Conservation (phyloP, 768 basidiomycete species). For the Serendipita indica region DNA sequence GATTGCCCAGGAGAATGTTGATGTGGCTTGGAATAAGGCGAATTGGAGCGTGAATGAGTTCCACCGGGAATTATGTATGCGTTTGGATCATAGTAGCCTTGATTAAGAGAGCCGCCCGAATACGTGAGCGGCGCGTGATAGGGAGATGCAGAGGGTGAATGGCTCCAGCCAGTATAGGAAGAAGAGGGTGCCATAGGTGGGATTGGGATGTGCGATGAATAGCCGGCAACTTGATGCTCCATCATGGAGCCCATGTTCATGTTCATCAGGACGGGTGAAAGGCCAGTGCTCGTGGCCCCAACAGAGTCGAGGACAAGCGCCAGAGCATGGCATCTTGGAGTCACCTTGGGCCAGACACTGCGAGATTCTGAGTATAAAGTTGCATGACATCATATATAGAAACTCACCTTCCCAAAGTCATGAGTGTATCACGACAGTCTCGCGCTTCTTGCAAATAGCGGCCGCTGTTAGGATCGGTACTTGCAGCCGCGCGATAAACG, state of each 20-base stretch:
- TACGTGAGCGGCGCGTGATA: too few relatives aligned
- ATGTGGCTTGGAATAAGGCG: background rate
- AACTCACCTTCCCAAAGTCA: background rate
- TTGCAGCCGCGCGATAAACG: background rate
- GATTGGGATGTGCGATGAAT: background rate
- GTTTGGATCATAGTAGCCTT: constrained; percentile 6
- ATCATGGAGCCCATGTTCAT: background rate
- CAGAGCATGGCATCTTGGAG: background rate
- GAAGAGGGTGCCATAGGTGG: background rate
- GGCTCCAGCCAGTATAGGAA: background rate
- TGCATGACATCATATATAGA: background rate
- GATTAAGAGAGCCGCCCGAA: constrained; percentile 4
- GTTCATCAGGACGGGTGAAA: background rate
- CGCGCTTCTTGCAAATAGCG: background rate
- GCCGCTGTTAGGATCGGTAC: background rate
- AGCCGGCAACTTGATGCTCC: background rate
- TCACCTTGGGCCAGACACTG: background rate
- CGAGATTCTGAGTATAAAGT: background rate
- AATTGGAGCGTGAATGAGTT: background rate
- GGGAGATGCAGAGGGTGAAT: background rate
- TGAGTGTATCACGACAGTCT: background rate
- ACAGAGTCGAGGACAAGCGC: background rate
- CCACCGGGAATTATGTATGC: background rate
- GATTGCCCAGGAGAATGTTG: background rate
- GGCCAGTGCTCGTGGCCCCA: background rate